Conservation (phyloP, 176 grass and related monocot genomes). For the Melocanna baccifera region DNA sequence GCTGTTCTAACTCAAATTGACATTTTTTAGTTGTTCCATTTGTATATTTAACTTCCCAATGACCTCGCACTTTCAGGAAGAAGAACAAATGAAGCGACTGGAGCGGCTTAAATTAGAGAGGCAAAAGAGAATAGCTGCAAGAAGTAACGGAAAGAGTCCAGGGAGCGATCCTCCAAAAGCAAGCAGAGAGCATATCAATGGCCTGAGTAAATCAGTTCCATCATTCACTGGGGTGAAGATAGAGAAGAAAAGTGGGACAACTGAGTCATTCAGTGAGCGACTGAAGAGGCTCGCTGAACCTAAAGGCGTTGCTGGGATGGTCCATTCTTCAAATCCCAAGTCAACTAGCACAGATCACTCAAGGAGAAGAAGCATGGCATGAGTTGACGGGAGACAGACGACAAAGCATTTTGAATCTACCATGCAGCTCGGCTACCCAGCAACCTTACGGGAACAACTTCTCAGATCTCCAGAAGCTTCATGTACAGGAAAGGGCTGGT, state of each 20-base stretch:
- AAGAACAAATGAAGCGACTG: conserved; percentile 76
- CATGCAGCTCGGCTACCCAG: conserved; percentile 38
- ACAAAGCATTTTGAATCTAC: conserved; percentile 25
- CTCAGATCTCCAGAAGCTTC: background rate
- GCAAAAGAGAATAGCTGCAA: conserved; percentile 89
- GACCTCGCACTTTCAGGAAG: conserved; percentile 60
- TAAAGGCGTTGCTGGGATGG: conserved; percentile 39
- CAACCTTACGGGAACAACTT: conserved; percentile 22
- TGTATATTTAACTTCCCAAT: background rate
- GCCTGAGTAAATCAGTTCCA: conserved; percentile 66
- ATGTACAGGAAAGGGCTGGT: conserved; percentile 25
- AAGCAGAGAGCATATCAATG: conserved; percentile 41
- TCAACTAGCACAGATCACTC: conserved; percentile 25
- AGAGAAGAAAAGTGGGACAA: conserved; percentile 57
- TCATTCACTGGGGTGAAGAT: conserved; percentile 66
- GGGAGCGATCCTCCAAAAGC: conserved; percentile 33
- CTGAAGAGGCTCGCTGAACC: conserved; percentile 64
- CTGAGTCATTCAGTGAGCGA: conserved; percentile 31
- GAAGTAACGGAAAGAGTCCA: conserved; percentile 34
- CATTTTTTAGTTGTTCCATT: background rate
- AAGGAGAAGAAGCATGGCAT: conserved; percentile 43
- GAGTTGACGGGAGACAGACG: conserved; percentile 25
- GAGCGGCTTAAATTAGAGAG: conserved; percentile 89
- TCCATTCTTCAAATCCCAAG: conserved; percentile 26
- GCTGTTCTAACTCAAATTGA: background rate